Base-by-base conservation (phyloP, 805 yeast species). In the Kuraishia cidri region DNA sequence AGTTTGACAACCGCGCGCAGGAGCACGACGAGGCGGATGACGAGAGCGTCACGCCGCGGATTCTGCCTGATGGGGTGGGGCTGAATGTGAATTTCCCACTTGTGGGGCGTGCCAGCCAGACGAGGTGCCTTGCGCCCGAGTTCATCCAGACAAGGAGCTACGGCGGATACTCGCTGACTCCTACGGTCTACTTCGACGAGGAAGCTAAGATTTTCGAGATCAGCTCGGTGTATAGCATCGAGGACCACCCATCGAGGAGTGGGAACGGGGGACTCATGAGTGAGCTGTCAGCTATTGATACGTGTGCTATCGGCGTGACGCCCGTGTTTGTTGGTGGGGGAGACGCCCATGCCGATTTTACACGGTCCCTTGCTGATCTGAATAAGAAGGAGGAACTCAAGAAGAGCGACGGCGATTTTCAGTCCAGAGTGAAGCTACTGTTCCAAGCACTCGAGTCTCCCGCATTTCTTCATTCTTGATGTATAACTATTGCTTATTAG, bases 11-110 rank as follows among this genome's bases (percentile, higher is more conserved):
- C 29, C 25, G 13, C 24, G 24, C 19, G 13, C 11, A 11, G 9
- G 11, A 12, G 5, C 38, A 36, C 23, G 36, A 36, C 23, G 15
- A 10, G n/a, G 19, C 17, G 10, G 38, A 32, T 13, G 14, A 12
- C 21, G 17, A 15, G 17, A 32, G 28, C 28, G 12, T 9, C n/a
- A 22, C 23, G 3, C 37, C 38, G n/a, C 52, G 62, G 43, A 44
- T 59, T 20, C 52, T 70, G 37, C 76, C 76, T 29, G 39, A 55
- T 29, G 66, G 67, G 27, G 62, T 60, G 33, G 75, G 74, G 37
- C 37, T 69, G 33, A 69, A 64, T 40, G 65, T 70, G 31, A 70
- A 70, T 46, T 52, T 66, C 43, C 72, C 74, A 31, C 31, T 37
- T 24, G 70, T 66, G 24, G 62, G 64, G 16, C 37, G 56, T 29